Conservation (phyloP, 2,329 filamentous ascomycete genomes). For the Xylaria multiplex region DNA sequence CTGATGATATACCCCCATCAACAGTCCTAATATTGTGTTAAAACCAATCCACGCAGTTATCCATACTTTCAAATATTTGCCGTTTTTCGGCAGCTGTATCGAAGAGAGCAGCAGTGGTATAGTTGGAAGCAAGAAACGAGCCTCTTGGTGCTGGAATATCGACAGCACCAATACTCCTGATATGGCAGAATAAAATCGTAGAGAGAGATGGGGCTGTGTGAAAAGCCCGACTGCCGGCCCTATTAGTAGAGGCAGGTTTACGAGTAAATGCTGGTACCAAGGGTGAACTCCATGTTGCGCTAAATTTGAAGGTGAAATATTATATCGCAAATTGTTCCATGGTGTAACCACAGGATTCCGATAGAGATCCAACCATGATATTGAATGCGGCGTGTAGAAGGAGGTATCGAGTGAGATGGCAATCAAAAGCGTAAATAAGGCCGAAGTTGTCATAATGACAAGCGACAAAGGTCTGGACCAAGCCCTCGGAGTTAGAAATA, state of each 20-base stretch:
- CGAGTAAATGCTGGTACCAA: slow-evolving; percentile 78
- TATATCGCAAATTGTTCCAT: slow-evolving; percentile 81
- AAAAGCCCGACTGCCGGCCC: slow-evolving; percentile 74
- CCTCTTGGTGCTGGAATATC: slow-evolving; percentile 81
- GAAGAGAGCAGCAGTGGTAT: slow-evolving; percentile 82
- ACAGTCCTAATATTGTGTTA: slow-evolving; percentile 71
- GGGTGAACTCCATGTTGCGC: slow-evolving; percentile 81
- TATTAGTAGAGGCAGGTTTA: slow-evolving; percentile 76
- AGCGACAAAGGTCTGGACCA: slow-evolving; percentile 66
- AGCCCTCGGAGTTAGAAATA: slow-evolving; percentile 34
- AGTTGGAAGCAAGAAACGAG: slow-evolving; percentile 79
- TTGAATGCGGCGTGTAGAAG: slow-evolving; percentile 75
- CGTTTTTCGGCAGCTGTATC: slow-evolving; percentile 70
- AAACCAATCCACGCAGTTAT: slow-evolving; percentile 73
- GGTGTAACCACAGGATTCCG: slow-evolving; percentile 76
- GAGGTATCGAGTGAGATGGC: slow-evolving; percentile 86
- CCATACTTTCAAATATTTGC: slow-evolving; percentile 63
- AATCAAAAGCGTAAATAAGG: slow-evolving; percentile 72
- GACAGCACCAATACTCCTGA: slow-evolving; percentile 77
- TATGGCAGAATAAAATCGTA: slow-evolving; percentile 77
- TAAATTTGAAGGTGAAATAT: slow-evolving; percentile 74
- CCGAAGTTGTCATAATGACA: slow-evolving; percentile 71
- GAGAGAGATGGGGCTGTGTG: slow-evolving; percentile 64
- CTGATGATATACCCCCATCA: slow-evolving; percentile 87
- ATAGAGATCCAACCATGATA: slow-evolving; percentile 72